Evolutionary conservation across 768 basidiomycete genomes (phyloP), one percentile per base, ranked within the genome.

Genomic region (Kwoniella mangroviensis): DNA sequence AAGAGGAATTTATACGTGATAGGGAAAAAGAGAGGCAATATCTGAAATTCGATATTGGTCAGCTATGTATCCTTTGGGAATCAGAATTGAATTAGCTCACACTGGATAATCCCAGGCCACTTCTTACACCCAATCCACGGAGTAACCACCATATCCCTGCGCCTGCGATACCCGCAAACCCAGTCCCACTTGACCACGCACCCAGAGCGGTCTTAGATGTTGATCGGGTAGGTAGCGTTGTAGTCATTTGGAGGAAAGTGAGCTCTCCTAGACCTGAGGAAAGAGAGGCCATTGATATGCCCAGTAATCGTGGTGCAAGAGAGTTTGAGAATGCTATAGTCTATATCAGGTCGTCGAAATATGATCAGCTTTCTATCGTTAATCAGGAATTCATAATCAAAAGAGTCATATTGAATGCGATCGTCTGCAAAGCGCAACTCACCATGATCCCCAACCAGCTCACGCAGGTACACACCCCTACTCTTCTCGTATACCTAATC

Each of bases 131-230:
- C 0, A 96, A 83, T 1, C 88, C 88, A 21, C 97, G 86, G 4
- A 98, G 84, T 72, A 93, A 86, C 96, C 96, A 98, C 97, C 97
- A 98, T 13, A 97, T 78, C 49, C 91, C 91, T 0, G 96, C 94
- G 7, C 96, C 96, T 0, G 90, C 91, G 1, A 99, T 88, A 0
- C 96, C 96, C 0, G 96, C 96, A 4, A 91, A 93, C 1, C 96
- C 96, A 0, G 96, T 98, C 0, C 96, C 96, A 10, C 91, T 90
- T 7, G 95, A 90, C 83, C 98, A 99, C 78, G 94, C 97, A 4
- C 96, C 94, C 12, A 99, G 88, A 49, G 92, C 90, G 34, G 89
- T 90, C 89, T 51, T 90, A 80, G n/a, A 89, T 3, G 75, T 53
- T 3, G 71, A 63, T 0, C 64, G 54, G 1, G 78, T 78, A 2